Percentiles rank a stretch among this genome's conserved stretches.
Conservation (phyloP, 345 rosid species). For the Salix dunnii region DNA sequence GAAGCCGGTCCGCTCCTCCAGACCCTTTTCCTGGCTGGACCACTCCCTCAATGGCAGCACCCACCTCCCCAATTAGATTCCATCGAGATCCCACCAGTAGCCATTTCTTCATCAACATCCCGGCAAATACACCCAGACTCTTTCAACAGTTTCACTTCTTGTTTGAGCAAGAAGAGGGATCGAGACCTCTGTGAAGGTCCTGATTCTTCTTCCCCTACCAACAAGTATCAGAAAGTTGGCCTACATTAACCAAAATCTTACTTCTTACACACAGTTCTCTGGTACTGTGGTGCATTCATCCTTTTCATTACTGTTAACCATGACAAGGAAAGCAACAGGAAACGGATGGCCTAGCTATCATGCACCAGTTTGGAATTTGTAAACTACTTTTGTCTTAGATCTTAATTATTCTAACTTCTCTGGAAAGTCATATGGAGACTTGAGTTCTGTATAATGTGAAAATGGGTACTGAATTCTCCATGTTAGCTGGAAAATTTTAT, state of each 20-base stretch:
- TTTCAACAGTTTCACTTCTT: conserved; percentile 21
- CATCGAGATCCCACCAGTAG: conserved; percentile 61
- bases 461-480: conserved; percentile 22
- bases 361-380: conserved; percentile 17
- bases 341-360: conserved; percentile 11
- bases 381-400: conserved; percentile 13
- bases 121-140: conserved; percentile 27
- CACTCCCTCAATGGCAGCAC: conserved; percentile 76
- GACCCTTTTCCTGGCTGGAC: conserved; percentile 66
- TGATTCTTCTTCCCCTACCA: conserved; percentile 23
- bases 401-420: conserved; percentile 25
- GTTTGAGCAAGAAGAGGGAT: conserved; percentile 36
- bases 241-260: conserved; percentile 15
- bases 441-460: conserved; percentile 17
- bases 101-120: conserved; percentile 39
- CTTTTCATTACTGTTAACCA: conserved; percentile 16
- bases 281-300: conserved; percentile 10
- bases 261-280: neutral
- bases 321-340: conserved; percentile 12
- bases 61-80: conserved; percentile 64
- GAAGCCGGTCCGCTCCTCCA: conserved; percentile 69
- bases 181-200: conserved; percentile 24
- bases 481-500: neutral
- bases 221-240: conserved; percentile 28
- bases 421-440: conserved; percentile 8